phyloP scores from a whole-genome alignment of 164 flowering plant species.

The Santalum album region DNA sequence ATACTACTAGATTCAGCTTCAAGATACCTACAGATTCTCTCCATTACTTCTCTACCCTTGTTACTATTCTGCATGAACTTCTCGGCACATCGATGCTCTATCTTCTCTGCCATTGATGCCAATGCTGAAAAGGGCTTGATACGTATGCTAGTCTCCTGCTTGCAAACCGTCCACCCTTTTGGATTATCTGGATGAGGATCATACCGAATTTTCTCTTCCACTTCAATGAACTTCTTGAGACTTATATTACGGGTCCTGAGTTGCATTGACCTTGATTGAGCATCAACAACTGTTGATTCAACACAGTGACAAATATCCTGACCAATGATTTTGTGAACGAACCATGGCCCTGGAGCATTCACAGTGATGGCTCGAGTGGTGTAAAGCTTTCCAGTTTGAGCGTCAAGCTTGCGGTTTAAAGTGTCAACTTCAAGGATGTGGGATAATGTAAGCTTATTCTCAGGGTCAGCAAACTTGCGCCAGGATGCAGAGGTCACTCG shows the following conservation, averaged over 20 bases:
- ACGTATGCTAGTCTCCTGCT: constrained; percentile 74
- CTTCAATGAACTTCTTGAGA: constrained; percentile 69
- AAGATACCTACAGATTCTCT: constrained; percentile 92
- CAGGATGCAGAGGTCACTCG: constrained; percentile 87
- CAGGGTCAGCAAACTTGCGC: constrained; percentile 93
- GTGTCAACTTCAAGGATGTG: constrained; percentile 91
- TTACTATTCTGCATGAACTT: constrained; percentile 79
- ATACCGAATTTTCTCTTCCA: constrained; percentile 75
- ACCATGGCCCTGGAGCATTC: constrained; percentile 95
- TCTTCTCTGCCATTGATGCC: constrained; percentile 94
- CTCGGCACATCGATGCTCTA: constrained; percentile 88
- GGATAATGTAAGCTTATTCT: constrained; percentile 62
- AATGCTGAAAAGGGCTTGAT: constrained; percentile 79
- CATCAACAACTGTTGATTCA: constrained; percentile 82
- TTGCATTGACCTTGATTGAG: constrained; percentile 58
- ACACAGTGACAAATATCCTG: constrained; percentile 90
- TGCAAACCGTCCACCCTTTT: constrained; percentile 63
- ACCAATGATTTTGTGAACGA: constrained; percentile 65
- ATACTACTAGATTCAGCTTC: constrained; percentile 79
- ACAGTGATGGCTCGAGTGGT: constrained; percentile 81
- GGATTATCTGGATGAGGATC: constrained; percentile 91
- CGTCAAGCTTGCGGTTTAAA: constrained; percentile 56
- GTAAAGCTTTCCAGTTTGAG: constrained; percentile 59
- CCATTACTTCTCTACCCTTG: constrained; percentile 97
- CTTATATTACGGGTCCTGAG: constrained; percentile 68